Base-by-base conservation (phyloP, 305 asterid genomes). In the Ilex paraguariensis region DNA sequence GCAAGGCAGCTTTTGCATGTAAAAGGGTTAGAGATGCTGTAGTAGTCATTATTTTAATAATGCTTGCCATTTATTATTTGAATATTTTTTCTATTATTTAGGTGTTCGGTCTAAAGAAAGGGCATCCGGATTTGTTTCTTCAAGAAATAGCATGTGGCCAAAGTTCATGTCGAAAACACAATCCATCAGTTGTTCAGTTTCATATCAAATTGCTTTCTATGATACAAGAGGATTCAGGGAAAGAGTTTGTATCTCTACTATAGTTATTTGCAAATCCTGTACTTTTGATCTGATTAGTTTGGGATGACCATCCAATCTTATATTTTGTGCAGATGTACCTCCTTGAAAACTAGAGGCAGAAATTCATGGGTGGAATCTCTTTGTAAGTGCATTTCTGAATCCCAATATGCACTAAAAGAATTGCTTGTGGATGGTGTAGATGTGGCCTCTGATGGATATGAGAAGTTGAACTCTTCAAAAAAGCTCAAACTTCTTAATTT, bases 81-180 rank as follows among this genome's bases (percentile, higher is more conserved):
- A 36, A 36, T 5, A 36, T 8, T 36, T 36, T 8, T 36, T 3
- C 42, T 36, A 36, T 36, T 36, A 36, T 36, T 30, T 46, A 70
- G 69, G 69, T 63, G 31, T 69, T 70, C 31, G 56, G 15, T 40
- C 58, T 70, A 56, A 63, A 64, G 74, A 63, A 70, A 58, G 74
- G 63, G 53, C 57, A 63, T 46, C 54, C 74, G 10, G 56, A 58
- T 6, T 51, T 45, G 28, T 36, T 70, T 32, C 74, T 70, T 58
- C 60, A 55, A 60, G 53, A 58, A 57, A 11, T 70, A 58, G 12
- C 28, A 32, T 52, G 49, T 33, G 40, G 44, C 42, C 66, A 49
- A 32, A 21, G 39, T 50, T 39, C 69, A 32, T 13, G 44, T 40
- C 36, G 39, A 30, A 67, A 46, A 51, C 40, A 10, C 44, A 54